phyloP scores from a whole-genome alignment of 345 rosid genomes.

The Passiflora organensis region DNA sequence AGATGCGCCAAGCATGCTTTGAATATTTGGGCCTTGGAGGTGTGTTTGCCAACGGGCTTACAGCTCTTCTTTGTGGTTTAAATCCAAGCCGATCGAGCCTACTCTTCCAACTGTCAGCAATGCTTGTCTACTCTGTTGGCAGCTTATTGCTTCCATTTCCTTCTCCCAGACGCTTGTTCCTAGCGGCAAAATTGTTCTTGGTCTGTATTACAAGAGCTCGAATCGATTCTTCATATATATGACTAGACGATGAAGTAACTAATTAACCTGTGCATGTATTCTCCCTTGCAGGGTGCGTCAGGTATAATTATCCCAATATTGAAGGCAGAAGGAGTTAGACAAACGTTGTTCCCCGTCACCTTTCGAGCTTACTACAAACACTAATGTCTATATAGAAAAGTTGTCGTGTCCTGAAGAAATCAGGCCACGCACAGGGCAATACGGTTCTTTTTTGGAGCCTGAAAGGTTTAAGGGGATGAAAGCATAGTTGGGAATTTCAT shows the following conservation, averaged over 20 bases:
- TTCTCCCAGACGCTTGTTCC: conserved; percentile 42
- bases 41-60: conserved; percentile 34
- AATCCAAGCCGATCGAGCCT: conserved; percentile 39
- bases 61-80: conserved; percentile 40
- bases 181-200: conserved; percentile 37
- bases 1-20: conserved; percentile 48
- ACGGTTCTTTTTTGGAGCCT: too few relatives aligned
- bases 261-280: not conserved
- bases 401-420: too few relatives aligned
- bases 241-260: too few relatives aligned
- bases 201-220: too few relatives aligned
- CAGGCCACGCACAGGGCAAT: too few relatives aligned
- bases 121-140: conserved; percentile 43
- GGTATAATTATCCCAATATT: not conserved
- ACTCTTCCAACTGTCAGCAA: conserved; percentile 44
- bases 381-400: too few relatives aligned
- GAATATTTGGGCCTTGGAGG: conserved; percentile 51
- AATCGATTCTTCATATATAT: too few relatives aligned
- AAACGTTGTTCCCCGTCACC: too few relatives aligned
- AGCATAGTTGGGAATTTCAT: too few relatives aligned
- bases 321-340: too few relatives aligned
- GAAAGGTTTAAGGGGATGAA: too few relatives aligned
- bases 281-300: not conserved
- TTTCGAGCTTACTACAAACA: too few relatives aligned
- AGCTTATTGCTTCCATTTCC: conserved; percentile 46